phyloP scores from a whole-genome alignment of 768 basidiomycete genomes.

The Mycena rosella region DNA sequence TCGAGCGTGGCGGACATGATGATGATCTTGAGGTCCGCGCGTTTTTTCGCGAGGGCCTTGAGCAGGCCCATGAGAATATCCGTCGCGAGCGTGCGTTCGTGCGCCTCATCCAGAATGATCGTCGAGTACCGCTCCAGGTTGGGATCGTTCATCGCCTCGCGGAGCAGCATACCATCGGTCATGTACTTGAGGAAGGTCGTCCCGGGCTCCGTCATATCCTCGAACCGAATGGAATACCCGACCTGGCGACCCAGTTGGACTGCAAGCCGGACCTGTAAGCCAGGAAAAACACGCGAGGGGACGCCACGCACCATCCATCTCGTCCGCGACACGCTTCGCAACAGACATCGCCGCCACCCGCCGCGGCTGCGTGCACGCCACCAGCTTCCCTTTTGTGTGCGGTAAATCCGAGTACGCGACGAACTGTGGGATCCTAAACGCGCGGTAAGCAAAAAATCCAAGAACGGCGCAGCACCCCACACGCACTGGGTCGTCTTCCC shows the following conservation, averaged over 20 bases:
- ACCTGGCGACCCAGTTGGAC: conserved; percentile 95
- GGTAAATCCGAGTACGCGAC: conserved; percentile 95
- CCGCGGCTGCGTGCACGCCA: conserved; percentile 97
- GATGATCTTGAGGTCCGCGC: conserved; percentile 94
- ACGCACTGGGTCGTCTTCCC: conserved; percentile 96
- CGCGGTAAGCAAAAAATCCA: conserved; percentile 31
- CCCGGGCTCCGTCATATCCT: conserved; percentile 92
- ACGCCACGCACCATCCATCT: conserved; percentile 89
- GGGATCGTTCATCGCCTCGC: conserved; percentile 98
- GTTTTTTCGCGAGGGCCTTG: conserved; percentile 83
- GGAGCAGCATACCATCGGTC: conserved; percentile 99
- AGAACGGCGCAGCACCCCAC: neutral
- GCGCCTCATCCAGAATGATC: conserved; percentile 98
- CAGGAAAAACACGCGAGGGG: neutral
- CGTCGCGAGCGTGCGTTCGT: conserved; percentile 97
- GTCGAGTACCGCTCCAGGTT: conserved; percentile 92
- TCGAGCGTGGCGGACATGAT: conserved; percentile 99
- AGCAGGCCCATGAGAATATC: conserved; percentile 99
- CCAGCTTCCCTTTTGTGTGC: conserved; percentile 88
- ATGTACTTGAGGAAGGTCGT: conserved; percentile 99
- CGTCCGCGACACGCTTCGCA: conserved; percentile 97
- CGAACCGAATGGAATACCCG: conserved; percentile 98
- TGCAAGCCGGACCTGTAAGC: conserved; percentile 48
- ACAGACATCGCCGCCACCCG: conserved; percentile 98
- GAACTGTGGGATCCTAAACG: conserved; percentile 91